Conservation (phyloP, 2,329 filamentous ascomycete species). For the Diplodia mutila region DNA sequence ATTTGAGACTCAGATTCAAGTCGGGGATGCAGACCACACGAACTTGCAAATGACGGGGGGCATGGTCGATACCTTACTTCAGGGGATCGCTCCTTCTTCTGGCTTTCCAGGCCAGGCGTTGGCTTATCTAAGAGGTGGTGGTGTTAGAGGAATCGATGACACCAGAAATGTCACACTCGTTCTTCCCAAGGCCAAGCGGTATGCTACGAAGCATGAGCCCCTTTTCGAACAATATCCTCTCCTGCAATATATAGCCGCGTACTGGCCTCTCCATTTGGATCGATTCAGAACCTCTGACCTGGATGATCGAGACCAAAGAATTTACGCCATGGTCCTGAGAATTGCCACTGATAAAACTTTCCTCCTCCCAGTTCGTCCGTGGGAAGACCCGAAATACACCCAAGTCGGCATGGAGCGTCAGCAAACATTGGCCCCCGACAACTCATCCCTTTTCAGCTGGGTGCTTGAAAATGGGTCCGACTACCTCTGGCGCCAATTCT, state of each 20-base stretch:
- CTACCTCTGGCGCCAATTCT: no score
- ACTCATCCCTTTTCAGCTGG: no score
- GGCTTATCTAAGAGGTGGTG: background rate
- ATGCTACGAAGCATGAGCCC: background rate
- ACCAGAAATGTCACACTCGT: background rate
- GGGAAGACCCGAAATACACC: background rate
- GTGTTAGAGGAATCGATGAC: background rate
- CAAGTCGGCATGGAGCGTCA: background rate
- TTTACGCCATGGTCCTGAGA: background rate
- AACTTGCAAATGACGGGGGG: background rate
- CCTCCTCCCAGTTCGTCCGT: background rate
- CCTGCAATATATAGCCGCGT: background rate
- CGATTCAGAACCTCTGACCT: background rate
- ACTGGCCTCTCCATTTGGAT: background rate
- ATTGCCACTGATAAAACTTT: background rate
- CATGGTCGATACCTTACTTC: background rate
- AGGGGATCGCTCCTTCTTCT: background rate
- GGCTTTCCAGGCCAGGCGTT: background rate
- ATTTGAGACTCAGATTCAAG: constrained; percentile 39
- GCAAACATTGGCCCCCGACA: no score
- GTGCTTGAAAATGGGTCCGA: no score
- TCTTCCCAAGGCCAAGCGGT: background rate
- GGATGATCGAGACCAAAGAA: background rate
- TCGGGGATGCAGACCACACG: background rate
- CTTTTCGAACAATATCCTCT: background rate